A percentile compares a stretch with the other conserved stretches of the same genome.
phyloP scores from a whole-genome alignment of 2,329 filamentous ascomycete species.

The Cladosporium halotolerans region DNA sequence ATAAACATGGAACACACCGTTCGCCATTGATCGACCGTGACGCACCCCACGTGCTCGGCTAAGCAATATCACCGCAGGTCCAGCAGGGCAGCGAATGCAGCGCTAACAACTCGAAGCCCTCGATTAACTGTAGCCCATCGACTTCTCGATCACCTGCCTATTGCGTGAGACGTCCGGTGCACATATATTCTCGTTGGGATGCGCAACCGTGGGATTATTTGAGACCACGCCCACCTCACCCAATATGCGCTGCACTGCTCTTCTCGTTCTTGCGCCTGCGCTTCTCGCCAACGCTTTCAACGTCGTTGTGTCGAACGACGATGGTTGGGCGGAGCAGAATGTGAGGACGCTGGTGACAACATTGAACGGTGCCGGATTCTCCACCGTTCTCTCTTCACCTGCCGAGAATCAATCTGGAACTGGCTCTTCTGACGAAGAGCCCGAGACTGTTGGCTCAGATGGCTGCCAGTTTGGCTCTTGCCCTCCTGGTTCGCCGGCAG shows the following conservation, averaged over 20 bases:
- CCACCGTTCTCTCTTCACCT: slow-evolving; percentile 59
- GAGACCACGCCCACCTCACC: neutral
- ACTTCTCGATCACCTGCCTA: too few relatives aligned
- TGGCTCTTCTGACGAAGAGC: slow-evolving; percentile 30
- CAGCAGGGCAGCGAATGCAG: too few relatives aligned
- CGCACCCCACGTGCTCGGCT: too few relatives aligned
- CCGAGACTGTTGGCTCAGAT: slow-evolving; percentile 13
- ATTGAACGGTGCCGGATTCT: slow-evolving; percentile 50
- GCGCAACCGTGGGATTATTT: too few relatives aligned
- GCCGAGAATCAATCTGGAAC: slow-evolving; percentile 61
- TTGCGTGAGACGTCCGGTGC: too few relatives aligned
- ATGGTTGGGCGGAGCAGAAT: slow-evolving; percentile 68
- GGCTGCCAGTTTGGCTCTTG: slow-evolving; percentile 59
- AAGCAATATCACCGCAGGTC: too few relatives aligned
- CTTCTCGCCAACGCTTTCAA: slow-evolving; percentile 28
- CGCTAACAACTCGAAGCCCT: too few relatives aligned
- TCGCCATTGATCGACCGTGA: too few relatives aligned
- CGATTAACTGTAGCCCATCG: too few relatives aligned
- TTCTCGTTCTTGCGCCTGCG: neutral
- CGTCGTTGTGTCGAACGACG: slow-evolving; percentile 63
- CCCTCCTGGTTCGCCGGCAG: slow-evolving; percentile 48
- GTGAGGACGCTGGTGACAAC: slow-evolving; percentile 54
- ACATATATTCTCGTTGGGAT: too few relatives aligned
- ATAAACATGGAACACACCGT: too few relatives aligned
- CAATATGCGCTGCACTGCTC: slow-evolving; percentile 2